Evolutionary conservation across 768 basidiomycete species (phyloP), one percentile per base, ranked within the genome.

Genomic region (Auriculariales sp.): DNA sequence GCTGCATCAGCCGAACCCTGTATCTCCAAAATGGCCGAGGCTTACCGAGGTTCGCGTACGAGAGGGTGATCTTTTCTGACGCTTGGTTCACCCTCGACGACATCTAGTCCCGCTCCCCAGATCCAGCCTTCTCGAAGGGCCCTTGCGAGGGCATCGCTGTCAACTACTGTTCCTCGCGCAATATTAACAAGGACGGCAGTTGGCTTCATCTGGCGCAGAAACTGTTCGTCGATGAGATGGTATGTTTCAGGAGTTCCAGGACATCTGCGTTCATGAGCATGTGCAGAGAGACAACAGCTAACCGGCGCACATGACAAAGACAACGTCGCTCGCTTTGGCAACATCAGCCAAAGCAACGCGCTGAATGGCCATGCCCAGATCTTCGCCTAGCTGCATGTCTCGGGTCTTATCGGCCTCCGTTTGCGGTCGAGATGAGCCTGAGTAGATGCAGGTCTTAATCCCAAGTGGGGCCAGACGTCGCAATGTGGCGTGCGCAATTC

Each of bases 91-190:
- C 91, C 91, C 55, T 91, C 88, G 5, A 97, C 79, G 30, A 98
- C 94, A 62, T 99, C 94, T 10, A 99, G 58, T 0, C 90, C 94
- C 0, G 95, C 95, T 22, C 80, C 92, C 73, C 83, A 93, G 22
- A 99, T 84, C 78, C 82, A 81, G 2, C 73, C 74, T 53, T 83
- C 78, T 42, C 68, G 62, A 35, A 98, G 65, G 2, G 93, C 94
- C 53, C 72, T 77, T 2, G 83, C 84, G 7, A 99, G 72, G 11
- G 93, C 94, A 45, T 85, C 78, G 0, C 87, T 88, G 62, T 99
- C 91, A 5, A 99, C 87, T 12, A 97, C 65, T 0, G 87, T 79
- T 28, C 94, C 94, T 25, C 94, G 70, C 11, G 79, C 77, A 1
- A 83, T 75, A 60, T 99, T 99, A 39, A 98, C 81, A 17, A 99